These are phyloP conservation scores for Adansonia gregorii DNA, from an alignment of 441 rosid genomes.

Conservation along the genomic window DNA sequence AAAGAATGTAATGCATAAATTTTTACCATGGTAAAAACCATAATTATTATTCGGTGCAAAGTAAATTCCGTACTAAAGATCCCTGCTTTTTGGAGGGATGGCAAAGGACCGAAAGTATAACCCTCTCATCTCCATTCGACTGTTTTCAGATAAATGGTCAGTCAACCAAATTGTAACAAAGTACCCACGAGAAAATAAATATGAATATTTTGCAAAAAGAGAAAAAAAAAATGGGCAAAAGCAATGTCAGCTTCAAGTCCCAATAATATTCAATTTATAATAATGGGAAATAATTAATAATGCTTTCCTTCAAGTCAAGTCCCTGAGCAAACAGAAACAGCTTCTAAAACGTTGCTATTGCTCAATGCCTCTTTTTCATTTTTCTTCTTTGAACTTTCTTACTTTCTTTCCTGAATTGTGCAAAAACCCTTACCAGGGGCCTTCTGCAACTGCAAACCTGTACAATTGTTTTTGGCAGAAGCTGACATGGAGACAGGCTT, in stretches of 20 bases:
- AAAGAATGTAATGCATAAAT: background rate
- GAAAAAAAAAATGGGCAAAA: slow-evolving; percentile 22
- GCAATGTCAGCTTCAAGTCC: slow-evolving; percentile 41
- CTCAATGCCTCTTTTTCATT: background rate
- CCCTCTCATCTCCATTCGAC: background rate
- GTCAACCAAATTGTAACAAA: background rate
- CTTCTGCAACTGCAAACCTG: slow-evolving; percentile 31
- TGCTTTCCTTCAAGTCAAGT: background rate
- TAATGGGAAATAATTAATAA: slow-evolving; percentile 31
- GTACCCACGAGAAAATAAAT: background rate
- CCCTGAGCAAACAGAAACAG: slow-evolving; percentile 15
- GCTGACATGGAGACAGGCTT: slow-evolving; percentile 55
- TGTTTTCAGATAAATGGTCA: background rate
- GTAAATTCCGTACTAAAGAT: slow-evolving; percentile 5
- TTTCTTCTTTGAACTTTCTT: slow-evolving; percentile 11
- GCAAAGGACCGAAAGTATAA: background rate
- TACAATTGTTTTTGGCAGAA: slow-evolving; percentile 43
- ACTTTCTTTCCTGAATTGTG: slow-evolving; percentile 20
- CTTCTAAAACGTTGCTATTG: slow-evolving; percentile 25
- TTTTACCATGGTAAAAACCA: background rate
- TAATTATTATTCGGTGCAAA: slow-evolving; percentile 25
- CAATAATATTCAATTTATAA: slow-evolving; percentile 36
- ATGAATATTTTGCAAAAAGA: background rate
- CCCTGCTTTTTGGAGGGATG: background rate
- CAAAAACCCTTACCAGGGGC: slow-evolving; percentile 3